phyloP scores from a whole-genome alignment of 2,329 filamentous ascomycete species.

The Phoma sp. region DNA sequence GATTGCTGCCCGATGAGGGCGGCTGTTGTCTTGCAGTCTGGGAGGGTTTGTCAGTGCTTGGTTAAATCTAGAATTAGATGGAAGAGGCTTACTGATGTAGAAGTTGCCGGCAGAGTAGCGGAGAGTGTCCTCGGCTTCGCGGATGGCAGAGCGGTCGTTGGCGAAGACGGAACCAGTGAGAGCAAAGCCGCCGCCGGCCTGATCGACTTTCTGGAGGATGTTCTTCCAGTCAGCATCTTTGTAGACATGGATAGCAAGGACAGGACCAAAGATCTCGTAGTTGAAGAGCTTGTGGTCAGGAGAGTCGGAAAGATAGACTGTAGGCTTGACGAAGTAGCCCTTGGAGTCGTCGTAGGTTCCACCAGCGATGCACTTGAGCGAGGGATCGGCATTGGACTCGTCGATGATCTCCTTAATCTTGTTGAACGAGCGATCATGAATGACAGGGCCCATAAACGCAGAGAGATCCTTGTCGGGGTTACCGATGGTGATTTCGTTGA shows the following conservation, averaged over 20 bases:
- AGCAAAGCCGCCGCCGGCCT: conserved; percentile 72
- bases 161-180: conserved; percentile 79
- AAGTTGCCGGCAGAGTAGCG: conserved; percentile 79
- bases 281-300: conserved; percentile 74
- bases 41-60: conserved; percentile 8
- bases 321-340: conserved; percentile 83
- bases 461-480: conserved; percentile 67
- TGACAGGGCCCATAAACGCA: conserved; percentile 86
- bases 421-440: conserved; percentile 78
- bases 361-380: conserved; percentile 73
- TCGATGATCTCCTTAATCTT: conserved; percentile 79
- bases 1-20: conserved; percentile 55
- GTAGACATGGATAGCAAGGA: conserved; percentile 78
- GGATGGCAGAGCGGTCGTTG: conserved; percentile 67
- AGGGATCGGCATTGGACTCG: conserved; percentile 72
- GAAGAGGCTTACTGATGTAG: conserved; percentile 66
- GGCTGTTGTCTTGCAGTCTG: conserved; percentile 39
- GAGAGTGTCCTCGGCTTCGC: conserved; percentile 71
- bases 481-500: conserved; percentile 72
- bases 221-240: conserved; percentile 64
- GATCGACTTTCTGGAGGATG: conserved; percentile 64
- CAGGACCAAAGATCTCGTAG: conserved; percentile 80
- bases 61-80: neutral
- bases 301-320: conserved; percentile 75
- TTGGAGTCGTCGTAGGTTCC: conserved; percentile 76